phyloP scores from a whole-genome alignment of 2,329 filamentous ascomycete genomes.

The Arthrobotrys iridis region DNA sequence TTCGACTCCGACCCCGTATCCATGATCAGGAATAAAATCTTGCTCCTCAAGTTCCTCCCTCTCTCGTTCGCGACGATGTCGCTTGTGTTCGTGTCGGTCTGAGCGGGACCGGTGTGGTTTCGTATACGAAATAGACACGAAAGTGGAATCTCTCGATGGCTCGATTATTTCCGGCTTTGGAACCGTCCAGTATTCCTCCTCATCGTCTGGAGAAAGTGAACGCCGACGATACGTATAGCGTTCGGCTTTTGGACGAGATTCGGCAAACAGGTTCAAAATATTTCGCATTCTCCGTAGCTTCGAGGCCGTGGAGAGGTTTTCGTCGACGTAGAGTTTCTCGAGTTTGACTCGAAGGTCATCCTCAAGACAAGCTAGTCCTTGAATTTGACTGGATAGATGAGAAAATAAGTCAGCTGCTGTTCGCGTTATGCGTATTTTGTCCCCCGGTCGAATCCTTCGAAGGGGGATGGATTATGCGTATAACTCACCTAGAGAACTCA shows the following conservation, averaged over 20 bases:
- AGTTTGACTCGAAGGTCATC: conserved; percentile 49
- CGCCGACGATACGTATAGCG: conserved; percentile 49
- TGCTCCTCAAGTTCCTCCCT: conserved; percentile 12
- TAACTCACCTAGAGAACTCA: conserved; percentile 46
- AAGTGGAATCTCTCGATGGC: conserved; percentile 27
- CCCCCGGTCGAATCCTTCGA: conserved; percentile 8
- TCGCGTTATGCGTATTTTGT: neutral
- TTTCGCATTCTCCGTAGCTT: conserved; percentile 50
- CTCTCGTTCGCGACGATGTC: conserved; percentile 42
- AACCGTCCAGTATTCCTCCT: conserved; percentile 33
- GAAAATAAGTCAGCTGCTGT: neutral
- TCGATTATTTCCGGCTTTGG: conserved; percentile 45
- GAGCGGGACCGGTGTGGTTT: conserved; percentile 36
- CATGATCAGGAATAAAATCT: conserved; percentile 29
- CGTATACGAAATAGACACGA: conserved; percentile 38
- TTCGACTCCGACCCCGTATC: conserved; percentile 43
- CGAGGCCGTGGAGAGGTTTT: conserved; percentile 44
- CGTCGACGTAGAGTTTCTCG: conserved; percentile 51
- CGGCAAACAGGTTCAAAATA: conserved; percentile 27
- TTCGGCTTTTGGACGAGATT: conserved; percentile 34
- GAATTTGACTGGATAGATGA: conserved; percentile 32
- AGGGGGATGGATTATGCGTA: neutral
- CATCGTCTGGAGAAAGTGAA: conserved; percentile 34
- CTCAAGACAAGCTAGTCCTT: conserved; percentile 41
- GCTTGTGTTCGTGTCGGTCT: conserved; percentile 48